A percentile compares a stretch with the other conserved stretches of the same genome.
Evolutionary conservation across 768 basidiomycete genomes (phyloP).

Genomic region (Cubamyces sp.): DNA sequence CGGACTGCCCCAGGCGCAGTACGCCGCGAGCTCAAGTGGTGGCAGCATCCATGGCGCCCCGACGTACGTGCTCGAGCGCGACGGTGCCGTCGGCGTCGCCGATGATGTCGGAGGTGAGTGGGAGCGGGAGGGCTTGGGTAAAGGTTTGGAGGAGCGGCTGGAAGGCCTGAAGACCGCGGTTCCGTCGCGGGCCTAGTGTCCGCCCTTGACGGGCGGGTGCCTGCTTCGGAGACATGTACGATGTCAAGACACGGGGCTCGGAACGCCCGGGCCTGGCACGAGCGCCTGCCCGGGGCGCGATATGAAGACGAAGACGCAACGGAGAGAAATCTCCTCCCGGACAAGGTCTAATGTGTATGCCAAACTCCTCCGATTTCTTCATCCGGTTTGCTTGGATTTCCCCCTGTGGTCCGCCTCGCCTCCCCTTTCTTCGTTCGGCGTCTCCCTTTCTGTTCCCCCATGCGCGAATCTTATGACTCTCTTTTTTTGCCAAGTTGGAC

Average conservation of each 20-base stretch:
- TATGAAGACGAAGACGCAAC: constrained; percentile 3
- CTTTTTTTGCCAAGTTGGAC: constrained; percentile 11
- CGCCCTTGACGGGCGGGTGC: not conserved
- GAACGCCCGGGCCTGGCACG: not conserved
- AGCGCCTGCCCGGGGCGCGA: not conserved
- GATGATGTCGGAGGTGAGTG: constrained; percentile 84
- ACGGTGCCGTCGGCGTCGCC: constrained; percentile 38
- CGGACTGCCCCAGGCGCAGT: constrained; percentile 42
- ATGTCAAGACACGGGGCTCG: not conserved
- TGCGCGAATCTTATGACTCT: constrained; percentile 3
- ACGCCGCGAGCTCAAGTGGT: constrained; percentile 35
- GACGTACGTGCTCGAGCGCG: constrained; percentile 30
- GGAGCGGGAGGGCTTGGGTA: constrained; percentile 84
- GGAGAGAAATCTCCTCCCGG: not conserved
- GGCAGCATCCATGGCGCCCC: constrained; percentile 32
- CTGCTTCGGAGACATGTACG: constrained; percentile 3
- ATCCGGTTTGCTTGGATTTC: constrained; percentile 4
- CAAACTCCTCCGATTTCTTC: not conserved
- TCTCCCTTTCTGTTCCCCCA: not conserved
- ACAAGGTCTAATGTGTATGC: constrained; percentile 20
- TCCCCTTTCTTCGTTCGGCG: not conserved
- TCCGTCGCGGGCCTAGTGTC: constrained; percentile 21
- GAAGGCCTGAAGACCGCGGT: constrained; percentile 53
- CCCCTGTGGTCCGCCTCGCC: not conserved
- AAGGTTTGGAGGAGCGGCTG: constrained; percentile 80